Conservation (phyloP, 441 rosid genomes). For the Syzygium malaccense region DNA sequence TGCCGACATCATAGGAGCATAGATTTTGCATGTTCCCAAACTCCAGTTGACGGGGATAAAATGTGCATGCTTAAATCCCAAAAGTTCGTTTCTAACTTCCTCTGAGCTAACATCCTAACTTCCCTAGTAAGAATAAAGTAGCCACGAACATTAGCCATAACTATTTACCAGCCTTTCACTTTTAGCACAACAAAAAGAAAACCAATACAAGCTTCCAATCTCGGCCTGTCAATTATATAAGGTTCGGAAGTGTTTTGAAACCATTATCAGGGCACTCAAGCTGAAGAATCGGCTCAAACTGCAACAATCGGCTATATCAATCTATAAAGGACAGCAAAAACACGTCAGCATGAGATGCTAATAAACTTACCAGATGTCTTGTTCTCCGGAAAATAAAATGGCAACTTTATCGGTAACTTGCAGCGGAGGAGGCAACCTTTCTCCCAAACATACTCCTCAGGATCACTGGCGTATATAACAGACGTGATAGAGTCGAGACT, state of each 20-base stretch:
- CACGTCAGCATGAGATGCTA: neutral
- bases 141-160: neutral
- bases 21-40: neutral
- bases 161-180: neutral
- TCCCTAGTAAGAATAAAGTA: neutral
- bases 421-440: conserved; percentile 78
- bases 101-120: neutral
- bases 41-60: neutral
- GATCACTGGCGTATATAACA: conserved; percentile 49
- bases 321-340: neutral
- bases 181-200: neutral
- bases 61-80: neutral
- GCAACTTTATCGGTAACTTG: conserved; percentile 57
- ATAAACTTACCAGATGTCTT: conserved; percentile 42
- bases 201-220: neutral
- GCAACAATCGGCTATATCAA: neutral
- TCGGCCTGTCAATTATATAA: neutral
- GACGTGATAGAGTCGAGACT: conserved; percentile 35
- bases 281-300: neutral
- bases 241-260: neutral
- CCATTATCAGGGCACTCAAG: neutral
- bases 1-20: neutral
- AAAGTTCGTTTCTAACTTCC: neutral
- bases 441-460: conserved; percentile 67
- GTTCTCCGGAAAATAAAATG: conserved; percentile 47